Base-by-base conservation (phyloP, 2,329 filamentous ascomycete species). In the Nothophoma quercina region DNA sequence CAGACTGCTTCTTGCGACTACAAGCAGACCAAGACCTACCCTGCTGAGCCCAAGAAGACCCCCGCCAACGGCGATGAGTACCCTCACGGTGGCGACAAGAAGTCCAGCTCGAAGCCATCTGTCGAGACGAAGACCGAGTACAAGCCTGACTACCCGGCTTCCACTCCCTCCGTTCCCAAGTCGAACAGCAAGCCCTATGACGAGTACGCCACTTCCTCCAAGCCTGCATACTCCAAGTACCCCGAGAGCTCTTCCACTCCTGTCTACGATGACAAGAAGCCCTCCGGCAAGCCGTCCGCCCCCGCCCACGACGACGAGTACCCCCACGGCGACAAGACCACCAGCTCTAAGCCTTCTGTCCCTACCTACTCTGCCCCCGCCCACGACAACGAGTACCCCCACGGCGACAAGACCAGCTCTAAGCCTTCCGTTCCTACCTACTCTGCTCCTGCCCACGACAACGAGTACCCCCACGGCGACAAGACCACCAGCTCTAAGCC, bases 1-100 rank as follows among this genome's bases (percentile, higher is more conserved):
- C 41, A 71, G 45, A 42, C 60, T 6, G 70, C 69, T 51, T 69
- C 68, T 8, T 71, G 68, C 63, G 61, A 49, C 10, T 69, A 64
- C 48, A 57, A 68, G 38, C 44, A 60, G 38, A 61, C 60, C 23
- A 57, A 60, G 28, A 56, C 59, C 15, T 64, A 65, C 55, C 52
- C 58, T 32, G 47, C 58, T 30, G 42, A 42, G 3, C 53, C 61
- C 16, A 39, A 46, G 42, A 42, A 59, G 38, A 58, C 56, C 25
- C 52, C 55, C n/a, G 22, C 26, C 10, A 32, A 56, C 38, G 38
- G 44, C n/a, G 40, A 50, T 15, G 47, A 49, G 26, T 47, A 59
- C 26, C 44, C 55, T 34, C 38, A 62, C 51, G 30, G 30, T 15
- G 9, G 6, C 13, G n/a, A n/a, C n/a, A n/a, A n/a, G n/a, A n/a